These are phyloP conservation scores for Stellera chamaejasme DNA, from an alignment of 345 rosid genomes.

Conservation along the genomic window DNA sequence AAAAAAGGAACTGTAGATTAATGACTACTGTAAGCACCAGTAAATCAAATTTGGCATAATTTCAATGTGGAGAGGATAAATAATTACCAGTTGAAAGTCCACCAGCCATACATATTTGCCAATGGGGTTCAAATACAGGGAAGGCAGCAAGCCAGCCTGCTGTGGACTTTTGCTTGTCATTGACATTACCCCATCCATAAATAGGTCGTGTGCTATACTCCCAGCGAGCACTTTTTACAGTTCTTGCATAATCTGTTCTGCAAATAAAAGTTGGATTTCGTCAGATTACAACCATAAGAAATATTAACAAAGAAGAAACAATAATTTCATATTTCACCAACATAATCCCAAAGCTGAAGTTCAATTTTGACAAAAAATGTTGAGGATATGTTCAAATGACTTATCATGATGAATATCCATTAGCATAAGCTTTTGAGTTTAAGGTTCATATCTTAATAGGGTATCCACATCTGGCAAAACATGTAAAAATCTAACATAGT, in stretches of 20 bases:
- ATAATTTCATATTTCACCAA: too few species aligned
- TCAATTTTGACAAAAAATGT: neutral
- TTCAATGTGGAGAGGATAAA: slow-evolving; percentile 16
- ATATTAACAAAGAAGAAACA: neutral
- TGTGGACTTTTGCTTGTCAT: slow-evolving; percentile 70
- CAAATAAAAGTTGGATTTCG: slow-evolving; percentile 16
- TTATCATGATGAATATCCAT: neutral
- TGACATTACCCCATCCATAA: slow-evolving; percentile 93
- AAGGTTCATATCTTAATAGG: too few species aligned
- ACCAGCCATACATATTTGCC: slow-evolving; percentile 98
- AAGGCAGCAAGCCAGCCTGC: slow-evolving; percentile 99
- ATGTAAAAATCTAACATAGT: too few species aligned
- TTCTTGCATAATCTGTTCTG: slow-evolving; percentile 62
- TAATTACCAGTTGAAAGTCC: slow-evolving; percentile 88
- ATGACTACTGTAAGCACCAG: too few species aligned
- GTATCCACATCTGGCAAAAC: too few species aligned
- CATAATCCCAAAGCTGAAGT: neutral
- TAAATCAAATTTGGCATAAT: neutral
- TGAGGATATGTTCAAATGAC: neutral
- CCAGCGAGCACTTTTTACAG: slow-evolving; percentile 84
- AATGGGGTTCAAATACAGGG: slow-evolving; percentile 97
- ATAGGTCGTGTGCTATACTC: slow-evolving; percentile 88
- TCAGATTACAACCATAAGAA: slow-evolving; percentile 5
- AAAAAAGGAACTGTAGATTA: too few species aligned
- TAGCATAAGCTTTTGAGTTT: too few species aligned